Evolutionary conservation across 2,329 filamentous ascomycete species (phyloP).

Genomic region (Pochonia chlamydosporia): DNA sequence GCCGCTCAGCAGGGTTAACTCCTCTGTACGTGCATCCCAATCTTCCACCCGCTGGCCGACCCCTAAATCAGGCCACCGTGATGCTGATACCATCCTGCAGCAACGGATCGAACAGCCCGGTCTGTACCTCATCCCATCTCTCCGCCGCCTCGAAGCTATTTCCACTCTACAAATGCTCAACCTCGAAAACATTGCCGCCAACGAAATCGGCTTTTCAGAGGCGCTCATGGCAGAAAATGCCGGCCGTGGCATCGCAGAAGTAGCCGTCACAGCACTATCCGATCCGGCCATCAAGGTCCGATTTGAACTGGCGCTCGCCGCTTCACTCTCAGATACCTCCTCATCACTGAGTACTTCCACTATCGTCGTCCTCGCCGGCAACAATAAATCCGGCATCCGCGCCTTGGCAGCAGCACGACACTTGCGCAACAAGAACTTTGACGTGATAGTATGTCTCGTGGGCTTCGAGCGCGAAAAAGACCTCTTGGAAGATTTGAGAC

Average conservation of each 20-base stretch:
- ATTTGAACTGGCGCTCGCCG: constrained; percentile 36
- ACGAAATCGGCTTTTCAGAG: constrained; percentile 80
- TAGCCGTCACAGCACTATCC: constrained; percentile 63
- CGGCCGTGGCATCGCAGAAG: constrained; percentile 80
- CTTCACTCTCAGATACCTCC: constrained; percentile 20
- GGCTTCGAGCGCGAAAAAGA: constrained; percentile 79
- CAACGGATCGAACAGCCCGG: constrained; percentile 35
- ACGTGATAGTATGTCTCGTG: constrained; percentile 77
- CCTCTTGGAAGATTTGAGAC: constrained; percentile 71
- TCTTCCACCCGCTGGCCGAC: constrained; percentile 23
- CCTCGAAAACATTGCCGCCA: constrained; percentile 83
- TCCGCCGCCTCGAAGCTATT: constrained; percentile 55
- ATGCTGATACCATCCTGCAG: constrained; percentile 26
- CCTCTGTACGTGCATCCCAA: constrained; percentile 31
- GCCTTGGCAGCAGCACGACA: constrained; percentile 83
- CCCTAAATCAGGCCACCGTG: constrained; percentile 23
- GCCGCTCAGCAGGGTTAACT: constrained; percentile 43
- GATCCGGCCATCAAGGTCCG: constrained; percentile 55
- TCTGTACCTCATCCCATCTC: constrained; percentile 49
- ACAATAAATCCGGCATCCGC: constrained; percentile 81
- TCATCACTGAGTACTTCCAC: constrained; percentile 27
- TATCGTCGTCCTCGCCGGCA: constrained; percentile 82
- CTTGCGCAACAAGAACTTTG: constrained; percentile 74
- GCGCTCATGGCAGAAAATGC: constrained; percentile 91
- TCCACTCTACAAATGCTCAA: constrained; percentile 83